Evolutionary conservation across 306 rosid species (phyloP).

Genomic region (Gillenia trifoliata): DNA sequence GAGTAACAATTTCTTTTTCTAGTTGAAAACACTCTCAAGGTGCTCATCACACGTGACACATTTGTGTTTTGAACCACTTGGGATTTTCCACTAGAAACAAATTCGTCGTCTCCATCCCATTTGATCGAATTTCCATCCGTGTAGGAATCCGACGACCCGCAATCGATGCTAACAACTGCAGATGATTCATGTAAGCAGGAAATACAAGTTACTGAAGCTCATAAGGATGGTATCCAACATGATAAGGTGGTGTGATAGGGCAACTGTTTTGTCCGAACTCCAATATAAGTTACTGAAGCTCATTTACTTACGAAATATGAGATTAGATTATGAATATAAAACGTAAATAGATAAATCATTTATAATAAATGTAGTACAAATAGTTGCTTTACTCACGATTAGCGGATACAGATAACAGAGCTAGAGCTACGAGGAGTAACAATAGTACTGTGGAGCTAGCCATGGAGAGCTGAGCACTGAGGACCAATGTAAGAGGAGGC

Average conservation of each 20-base stretch:
- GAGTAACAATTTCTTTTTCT: constrained; percentile 38
- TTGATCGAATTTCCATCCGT: constrained; percentile 20
- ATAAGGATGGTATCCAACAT: too few relatives aligned
- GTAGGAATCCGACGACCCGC: constrained; percentile 31
- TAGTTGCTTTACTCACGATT: not conserved
- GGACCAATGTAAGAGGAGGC: not conserved
- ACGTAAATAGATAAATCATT: not conserved
- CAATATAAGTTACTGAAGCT: too few relatives aligned
- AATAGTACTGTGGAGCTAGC: not conserved
- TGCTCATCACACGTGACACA: constrained; percentile 14
- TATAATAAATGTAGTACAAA: not conserved
- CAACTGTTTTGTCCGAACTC: too few relatives aligned
- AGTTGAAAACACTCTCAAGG: constrained; percentile 40
- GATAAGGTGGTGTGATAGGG: too few relatives aligned
- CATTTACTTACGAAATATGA: not conserved
- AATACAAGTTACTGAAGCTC: too few relatives aligned
- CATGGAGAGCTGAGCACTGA: not conserved
- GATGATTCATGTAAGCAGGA: not conserved
- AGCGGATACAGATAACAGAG: not conserved
- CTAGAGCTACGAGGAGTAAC: not conserved
- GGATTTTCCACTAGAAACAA: constrained; percentile 27
- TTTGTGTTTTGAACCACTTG: not conserved
- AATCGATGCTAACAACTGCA: constrained; percentile 38
- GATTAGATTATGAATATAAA: not conserved
- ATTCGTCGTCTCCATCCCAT: constrained; percentile 36